Evolutionary conservation across 495 filamentous ascomycete genomes (phyloP).

Genomic region (Aspergillus avenaceus): DNA sequence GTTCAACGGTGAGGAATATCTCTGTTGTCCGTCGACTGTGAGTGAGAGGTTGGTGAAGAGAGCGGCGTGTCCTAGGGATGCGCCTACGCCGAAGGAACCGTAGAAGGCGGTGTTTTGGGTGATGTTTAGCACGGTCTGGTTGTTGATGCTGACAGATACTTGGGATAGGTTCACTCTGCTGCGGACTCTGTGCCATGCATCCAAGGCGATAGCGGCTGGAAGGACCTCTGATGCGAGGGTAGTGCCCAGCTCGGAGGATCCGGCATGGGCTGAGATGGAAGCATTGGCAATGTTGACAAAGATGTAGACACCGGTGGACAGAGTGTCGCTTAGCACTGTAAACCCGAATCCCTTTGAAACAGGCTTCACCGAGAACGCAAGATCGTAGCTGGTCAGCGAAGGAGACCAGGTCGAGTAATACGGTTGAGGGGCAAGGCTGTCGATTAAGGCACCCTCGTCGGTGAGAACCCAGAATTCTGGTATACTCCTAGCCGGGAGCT

Average conservation of each 20-base stretch:
- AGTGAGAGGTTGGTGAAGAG: slow-evolving; percentile 15
- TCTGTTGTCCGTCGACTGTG: slow-evolving; percentile 4
- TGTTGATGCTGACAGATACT: slow-evolving; percentile 11
- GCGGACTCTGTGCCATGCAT: slow-evolving; percentile 15
- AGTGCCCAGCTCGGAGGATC: too few relatives aligned
- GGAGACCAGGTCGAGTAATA: slow-evolving; percentile 3
- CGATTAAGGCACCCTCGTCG: slow-evolving; percentile 14
- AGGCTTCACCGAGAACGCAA: slow-evolving; percentile 6
- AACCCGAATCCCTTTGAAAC: slow-evolving; percentile 16
- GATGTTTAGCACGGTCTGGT: slow-evolving; percentile 8
- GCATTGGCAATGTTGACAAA: slow-evolving; percentile 11
- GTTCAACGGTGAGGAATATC: slow-evolving; percentile 14
- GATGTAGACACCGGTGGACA: slow-evolving; percentile 15
- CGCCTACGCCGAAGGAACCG: slow-evolving; percentile 19
- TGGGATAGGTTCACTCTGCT: slow-evolving; percentile 9
- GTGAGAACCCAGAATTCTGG: slow-evolving; percentile 19
- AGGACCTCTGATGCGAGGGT: too few relatives aligned
- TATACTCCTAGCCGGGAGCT: slow-evolving; percentile 8
- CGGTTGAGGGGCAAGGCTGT: slow-evolving; percentile 16
- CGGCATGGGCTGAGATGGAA: slow-evolving; percentile 14
- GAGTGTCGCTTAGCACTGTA: slow-evolving; percentile 15
- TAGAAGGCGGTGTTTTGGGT: slow-evolving; percentile 11
- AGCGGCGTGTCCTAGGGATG: slow-evolving; percentile 13
- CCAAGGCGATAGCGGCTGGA: slow-evolving; percentile 8
- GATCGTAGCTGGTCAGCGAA: slow-evolving; percentile 5